A percentile compares a stretch with the other conserved stretches of the same genome.
phyloP scores from a whole-genome alignment of 345 rosid genomes.

The Noccaea caerulescens region DNA sequence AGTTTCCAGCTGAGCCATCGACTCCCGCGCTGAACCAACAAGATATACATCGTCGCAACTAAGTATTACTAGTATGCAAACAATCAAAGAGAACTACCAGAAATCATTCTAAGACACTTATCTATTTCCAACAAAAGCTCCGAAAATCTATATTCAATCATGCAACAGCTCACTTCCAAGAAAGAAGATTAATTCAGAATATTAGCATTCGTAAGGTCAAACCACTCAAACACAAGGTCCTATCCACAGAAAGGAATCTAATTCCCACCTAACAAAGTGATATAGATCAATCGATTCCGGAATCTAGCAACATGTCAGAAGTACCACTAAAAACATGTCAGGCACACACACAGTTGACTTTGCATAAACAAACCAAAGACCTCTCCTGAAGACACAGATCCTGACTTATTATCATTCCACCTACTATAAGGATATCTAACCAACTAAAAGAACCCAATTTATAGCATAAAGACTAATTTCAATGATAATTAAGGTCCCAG shows the following conservation, averaged over 20 bases:
- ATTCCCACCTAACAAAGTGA: slow-evolving; percentile 34
- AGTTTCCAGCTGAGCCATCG: slow-evolving; percentile 74
- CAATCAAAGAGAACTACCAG: background rate
- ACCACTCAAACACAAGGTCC: background rate
- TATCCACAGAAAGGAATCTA: slow-evolving; percentile 35
- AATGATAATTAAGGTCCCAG: background rate
- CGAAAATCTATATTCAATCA: slow-evolving; percentile 1
- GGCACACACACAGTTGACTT: slow-evolving; percentile 42
- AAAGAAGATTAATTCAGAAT: background rate
- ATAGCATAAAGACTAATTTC: background rate
- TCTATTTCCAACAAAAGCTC: slow-evolving; percentile 3
- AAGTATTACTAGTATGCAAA: slow-evolving; percentile 15
- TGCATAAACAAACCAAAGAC: slow-evolving; percentile 26
- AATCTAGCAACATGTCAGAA: slow-evolving; percentile 39
- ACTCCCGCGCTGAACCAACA: slow-evolving; percentile 54
- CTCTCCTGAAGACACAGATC: slow-evolving; percentile 24
- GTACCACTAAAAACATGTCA: slow-evolving; percentile 27
- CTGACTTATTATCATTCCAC: background rate
- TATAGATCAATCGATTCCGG: slow-evolving; percentile 24
- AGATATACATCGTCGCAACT: slow-evolving; percentile 16
- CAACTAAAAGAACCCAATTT: slow-evolving; percentile 19
- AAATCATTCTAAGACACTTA: background rate
- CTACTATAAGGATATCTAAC: slow-evolving; percentile 18
- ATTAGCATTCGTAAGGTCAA: slow-evolving; percentile 32
- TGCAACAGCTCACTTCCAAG: slow-evolving; percentile 7